Base-by-base conservation (phyloP, 345 rosid species). In the Arabis alpina region DNA sequence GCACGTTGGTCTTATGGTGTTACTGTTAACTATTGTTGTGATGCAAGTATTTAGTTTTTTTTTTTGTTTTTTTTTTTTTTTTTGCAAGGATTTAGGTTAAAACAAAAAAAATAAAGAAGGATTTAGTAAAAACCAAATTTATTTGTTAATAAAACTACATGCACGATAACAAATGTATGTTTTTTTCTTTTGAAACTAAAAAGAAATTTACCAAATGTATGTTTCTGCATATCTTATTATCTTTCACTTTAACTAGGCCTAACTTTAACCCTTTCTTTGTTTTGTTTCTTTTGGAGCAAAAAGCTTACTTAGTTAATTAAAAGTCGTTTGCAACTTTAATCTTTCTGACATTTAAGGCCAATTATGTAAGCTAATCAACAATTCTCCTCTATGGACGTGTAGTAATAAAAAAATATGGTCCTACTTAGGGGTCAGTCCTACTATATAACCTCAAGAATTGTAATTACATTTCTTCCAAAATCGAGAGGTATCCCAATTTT, bases 1-100 rank as follows among this genome's bases (percentile, higher is more conserved):
- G 69, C 78, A 68, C 78, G 78, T 75, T 67, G 74, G 59, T 67
- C 27, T 60, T 59, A 25, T 60, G 49, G 23, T 19, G 23, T n/a
- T n/a, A n/a, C 54, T 43, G 47, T 66, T 41, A 51, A 32, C 68
- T 48, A 73, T 36, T 53, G 54, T 10, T 42, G 37, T 49, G 65
- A 65, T 28, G 12, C 40, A 39, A 30, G n/a, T n/a, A n/a, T n/a
- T n/a, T n/a, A n/a, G n/a, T n/a, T n/a, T n/a, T n/a, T n/a, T n/a
- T n/a, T n/a, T n/a, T n/a, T n/a, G n/a, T n/a, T n/a, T n/a, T n/a
- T n/a, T n/a, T n/a, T 25, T 72, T 52, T 49, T 37, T 19, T 48
- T 58, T 30, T 37, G 44, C 34, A 56, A n/a, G n/a, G n/a, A n/a
- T n/a, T n/a, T n/a, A n/a, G n/a, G n/a, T n/a, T n/a, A n/a, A n/a